phyloP scores from a whole-genome alignment of 768 basidiomycete genomes.

The Termitomyces sp. region DNA sequence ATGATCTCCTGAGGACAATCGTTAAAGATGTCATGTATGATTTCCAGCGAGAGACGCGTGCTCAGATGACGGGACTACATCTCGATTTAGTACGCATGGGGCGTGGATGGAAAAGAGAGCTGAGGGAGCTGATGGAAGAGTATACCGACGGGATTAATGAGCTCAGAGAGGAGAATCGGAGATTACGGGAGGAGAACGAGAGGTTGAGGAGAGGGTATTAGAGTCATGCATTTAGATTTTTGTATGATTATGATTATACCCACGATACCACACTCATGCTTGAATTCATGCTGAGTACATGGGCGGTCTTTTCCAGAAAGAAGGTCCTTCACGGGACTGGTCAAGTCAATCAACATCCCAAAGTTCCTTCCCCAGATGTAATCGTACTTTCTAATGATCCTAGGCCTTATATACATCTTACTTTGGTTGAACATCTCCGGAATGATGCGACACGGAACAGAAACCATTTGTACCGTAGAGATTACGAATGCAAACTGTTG shows the following conservation, averaged over 20 bases:
- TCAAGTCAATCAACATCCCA: no score
- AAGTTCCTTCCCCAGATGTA: background rate
- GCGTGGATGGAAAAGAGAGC: slow-evolving; percentile 61
- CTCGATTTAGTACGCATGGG: slow-evolving; percentile 73
- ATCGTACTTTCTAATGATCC: background rate
- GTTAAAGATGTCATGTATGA: slow-evolving; percentile 74
- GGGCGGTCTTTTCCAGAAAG: no score
- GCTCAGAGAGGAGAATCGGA: slow-evolving; percentile 65
- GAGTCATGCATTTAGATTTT: background rate
- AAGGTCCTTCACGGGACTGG: no score
- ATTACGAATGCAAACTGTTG: background rate
- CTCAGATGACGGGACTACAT: slow-evolving; percentile 75
- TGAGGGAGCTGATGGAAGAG: slow-evolving; percentile 59
- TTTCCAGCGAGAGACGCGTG: slow-evolving; percentile 62
- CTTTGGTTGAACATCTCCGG: background rate
- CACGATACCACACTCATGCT: background rate
- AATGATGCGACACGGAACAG: no score
- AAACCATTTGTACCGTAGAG: background rate
- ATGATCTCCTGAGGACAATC: slow-evolving; percentile 61
- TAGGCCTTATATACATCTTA: background rate
- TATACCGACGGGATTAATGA: slow-evolving; percentile 55
- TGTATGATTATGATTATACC: background rate
- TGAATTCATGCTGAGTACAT: background rate
- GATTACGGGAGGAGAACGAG: slow-evolving; percentile 65
- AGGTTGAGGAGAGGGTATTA: slow-evolving; percentile 40